Evolutionary conservation across 2,329 filamentous ascomycete species (phyloP).

Genomic region (Fulvia fulva): DNA sequence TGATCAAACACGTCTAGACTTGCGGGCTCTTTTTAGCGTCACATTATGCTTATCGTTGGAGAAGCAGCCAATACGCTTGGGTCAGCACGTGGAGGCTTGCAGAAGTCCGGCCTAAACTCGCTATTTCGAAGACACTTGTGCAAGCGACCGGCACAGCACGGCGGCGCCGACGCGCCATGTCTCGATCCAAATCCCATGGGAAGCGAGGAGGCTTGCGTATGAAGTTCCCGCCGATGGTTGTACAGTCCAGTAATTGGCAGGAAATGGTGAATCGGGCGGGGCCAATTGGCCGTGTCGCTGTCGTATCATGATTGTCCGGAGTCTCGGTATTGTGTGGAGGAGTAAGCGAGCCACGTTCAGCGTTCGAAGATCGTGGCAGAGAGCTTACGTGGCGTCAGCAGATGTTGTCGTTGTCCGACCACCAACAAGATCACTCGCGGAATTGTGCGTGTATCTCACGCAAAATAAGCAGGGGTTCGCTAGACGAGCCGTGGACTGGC

Average conservation of each 20-base stretch:
- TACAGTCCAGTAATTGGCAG: background rate
- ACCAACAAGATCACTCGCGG: background rate
- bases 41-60: background rate
- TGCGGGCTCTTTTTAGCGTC: background rate
- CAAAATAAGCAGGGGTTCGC: background rate
- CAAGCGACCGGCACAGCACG: background rate
- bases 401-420: background rate
- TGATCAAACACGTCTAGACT: background rate
- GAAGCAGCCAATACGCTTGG: background rate
- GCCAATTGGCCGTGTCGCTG: background rate
- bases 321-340: background rate
- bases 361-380: background rate
- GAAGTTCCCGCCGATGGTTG: background rate
- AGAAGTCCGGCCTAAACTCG: background rate
- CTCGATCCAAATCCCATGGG: background rate
- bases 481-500: constrained; percentile 1
- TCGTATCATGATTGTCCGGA: background rate
- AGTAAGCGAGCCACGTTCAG: background rate
- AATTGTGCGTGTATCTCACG: background rate
- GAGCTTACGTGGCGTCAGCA: constrained; percentile 1
- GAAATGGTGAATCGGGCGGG: background rate
- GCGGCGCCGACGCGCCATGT: constrained; percentile 2
- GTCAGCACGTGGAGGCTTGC: constrained; percentile 6
- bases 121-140: background rate
- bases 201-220: background rate